Percentiles rank a stretch among this genome's conserved stretches.
These are phyloP conservation scores for Phaeoacremonium minimum DNA, from an alignment of 2,329 filamentous ascomycete genomes.

Conservation along the genomic window DNA sequence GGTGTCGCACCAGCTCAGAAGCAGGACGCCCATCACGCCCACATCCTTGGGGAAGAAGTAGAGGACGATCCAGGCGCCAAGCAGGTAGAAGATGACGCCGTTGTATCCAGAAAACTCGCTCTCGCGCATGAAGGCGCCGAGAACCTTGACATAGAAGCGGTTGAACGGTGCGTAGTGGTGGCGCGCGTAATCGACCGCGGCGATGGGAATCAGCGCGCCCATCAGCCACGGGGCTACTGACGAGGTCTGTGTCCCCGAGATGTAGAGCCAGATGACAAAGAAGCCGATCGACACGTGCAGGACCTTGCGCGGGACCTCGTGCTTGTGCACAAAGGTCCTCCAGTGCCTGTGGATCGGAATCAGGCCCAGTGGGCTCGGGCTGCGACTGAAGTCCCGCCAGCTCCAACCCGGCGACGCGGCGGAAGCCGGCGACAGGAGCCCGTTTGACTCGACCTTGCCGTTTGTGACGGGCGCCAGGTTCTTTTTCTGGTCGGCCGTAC, in stretches of 20 bases:
- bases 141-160: conserved; percentile 73
- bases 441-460: conserved; percentile 41
- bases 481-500: conserved; percentile 20
- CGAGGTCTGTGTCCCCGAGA: conserved; percentile 68
- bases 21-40: conserved; percentile 79
- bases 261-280: conserved; percentile 82
- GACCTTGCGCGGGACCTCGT: conserved; percentile 91
- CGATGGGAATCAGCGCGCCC: conserved; percentile 76
- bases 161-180: conserved; percentile 82
- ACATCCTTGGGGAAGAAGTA: conserved; percentile 91
- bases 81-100: conserved; percentile 93
- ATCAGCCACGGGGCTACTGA: conserved; percentile 83
- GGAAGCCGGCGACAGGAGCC: conserved; percentile 66
- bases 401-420: conserved; percentile 61
- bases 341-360: conserved; percentile 95
- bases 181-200: conserved; percentile 74
- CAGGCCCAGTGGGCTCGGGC: conserved; percentile 85
- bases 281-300: conserved; percentile 97
- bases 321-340: conserved; percentile 87
- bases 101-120: conserved; percentile 93
- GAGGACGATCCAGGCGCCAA: conserved; percentile 84
- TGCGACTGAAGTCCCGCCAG: conserved; percentile 86
- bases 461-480: conserved; percentile 24
- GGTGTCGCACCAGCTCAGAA: conserved; percentile 97
- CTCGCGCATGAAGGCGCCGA: conserved; percentile 95